phyloP scores from a whole-genome alignment of 352 stramenopile genomes.

The Pythium monospermum region DNA sequence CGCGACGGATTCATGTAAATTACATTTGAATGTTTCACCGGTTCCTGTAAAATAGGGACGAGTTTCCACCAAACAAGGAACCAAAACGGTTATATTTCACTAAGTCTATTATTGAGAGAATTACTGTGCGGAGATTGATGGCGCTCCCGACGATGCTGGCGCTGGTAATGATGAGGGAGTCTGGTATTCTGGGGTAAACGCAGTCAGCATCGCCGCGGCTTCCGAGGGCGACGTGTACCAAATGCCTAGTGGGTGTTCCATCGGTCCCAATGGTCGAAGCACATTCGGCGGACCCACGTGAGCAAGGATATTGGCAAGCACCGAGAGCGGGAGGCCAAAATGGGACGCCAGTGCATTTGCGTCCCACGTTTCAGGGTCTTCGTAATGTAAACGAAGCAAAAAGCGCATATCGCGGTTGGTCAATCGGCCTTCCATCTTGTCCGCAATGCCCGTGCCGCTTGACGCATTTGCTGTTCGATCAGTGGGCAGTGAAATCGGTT shows the following conservation, averaged over 20 bases:
- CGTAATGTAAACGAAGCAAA: constrained; percentile 60
- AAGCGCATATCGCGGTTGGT: constrained; percentile 48
- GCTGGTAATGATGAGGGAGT: constrained; percentile 2
- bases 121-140: constrained; percentile 2
- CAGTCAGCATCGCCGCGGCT: constrained; percentile 14
- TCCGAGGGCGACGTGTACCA: constrained; percentile 33
- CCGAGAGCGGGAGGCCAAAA: constrained; percentile 34
- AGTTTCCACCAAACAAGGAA: background rate
- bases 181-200: constrained; percentile 7
- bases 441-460: constrained; percentile 29
- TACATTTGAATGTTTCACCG: background rate
- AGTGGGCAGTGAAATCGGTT: constrained; percentile 37
- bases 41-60: too few species aligned
- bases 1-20: too few species aligned
- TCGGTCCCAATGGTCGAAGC: constrained; percentile 36
- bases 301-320: constrained; percentile 32
- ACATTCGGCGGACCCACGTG: constrained; percentile 52
- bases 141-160: constrained; percentile 2
- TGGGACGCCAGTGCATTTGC: constrained; percentile 39
- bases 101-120: constrained; percentile 20
- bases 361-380: constrained; percentile 47
- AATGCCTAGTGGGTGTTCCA: constrained; percentile 52
- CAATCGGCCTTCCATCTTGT: constrained; percentile 40
- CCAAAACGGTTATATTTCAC: constrained; percentile 10
- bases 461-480: constrained; percentile 48